Evolutionary conservation across 2,329 filamentous ascomycete species (phyloP), one percentile per base, ranked within the genome.

Genomic region (Colletotrichum aenigma): DNA sequence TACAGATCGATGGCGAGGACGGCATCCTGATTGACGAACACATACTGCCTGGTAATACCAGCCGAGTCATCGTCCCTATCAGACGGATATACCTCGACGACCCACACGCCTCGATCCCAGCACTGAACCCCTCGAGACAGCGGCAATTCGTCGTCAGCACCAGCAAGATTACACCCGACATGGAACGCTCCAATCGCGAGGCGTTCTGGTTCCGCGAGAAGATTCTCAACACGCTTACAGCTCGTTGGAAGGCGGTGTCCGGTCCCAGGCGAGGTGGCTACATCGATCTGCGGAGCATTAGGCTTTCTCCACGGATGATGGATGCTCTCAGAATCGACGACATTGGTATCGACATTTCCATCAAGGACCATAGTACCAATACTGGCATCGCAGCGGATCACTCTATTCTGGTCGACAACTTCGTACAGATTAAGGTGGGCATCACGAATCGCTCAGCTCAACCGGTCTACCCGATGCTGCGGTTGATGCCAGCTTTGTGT

Each of bases 91-190:
- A 94, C 81, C 84, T 98, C 24, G 89, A 93, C n/a, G 91, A 97
- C 77, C 93, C 95, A 4, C 92, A 96, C 81, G 93, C 93, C 3
- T 88, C 93, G 2, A 94, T 98, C 52, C 96, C 96, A 1, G 93
- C 92, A 2, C 88, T 98, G 12, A 96, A 96, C 78, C 94, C 94
- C 1, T 92, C 93, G 1, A 92, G 94, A n/a, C 94, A 95, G 81
- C 91, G 96, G n/a, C 96, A 98, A 81, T 98, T 98, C 80, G 95
- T 98, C 34, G 95, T 98, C 58, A 97, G 94, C 83, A 91, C 93
- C 18, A 93, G 92, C 81, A 94, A 94, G 79, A 91, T 96, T 71
- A 93, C 94, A 0, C 94, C 95, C 0, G 95, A 97, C 78, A 91
- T 90, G 58, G 96, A 98, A 85, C 91, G 94, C 38, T 91, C 92